Evolutionary conservation across 23 red algal species (phyloP), one percentile per base, ranked within the genome.

Genomic region (Gracilaria domingensis): DNA sequence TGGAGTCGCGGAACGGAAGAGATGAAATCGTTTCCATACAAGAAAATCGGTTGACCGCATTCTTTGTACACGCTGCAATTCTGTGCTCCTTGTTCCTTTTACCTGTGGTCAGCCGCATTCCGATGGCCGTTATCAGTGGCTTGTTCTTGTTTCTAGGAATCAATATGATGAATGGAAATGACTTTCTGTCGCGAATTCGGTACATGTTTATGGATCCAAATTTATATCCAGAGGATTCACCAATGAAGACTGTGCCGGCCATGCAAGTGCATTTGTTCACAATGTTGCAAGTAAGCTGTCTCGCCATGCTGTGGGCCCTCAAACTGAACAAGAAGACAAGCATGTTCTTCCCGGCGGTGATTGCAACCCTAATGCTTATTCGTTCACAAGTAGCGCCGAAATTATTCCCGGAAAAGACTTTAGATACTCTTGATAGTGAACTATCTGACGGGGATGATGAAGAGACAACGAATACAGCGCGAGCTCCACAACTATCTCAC

Each of bases 341-440:
- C 82, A 82, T 98, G 75, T 98, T 95, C 86, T 98, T 98, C 78
- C 96, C 96, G 33, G 60, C 96, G 14, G 96, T 98, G 20, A 98
- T 98, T 57, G 96, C 88, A 17, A 84, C 85, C 20, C 82, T 94
- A 28, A 95, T 98, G 91, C 34, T 95, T 18, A 90, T 98, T 35
- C 85, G 96, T 6, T 86, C 78, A 44, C 11, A 55, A 16, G 0
- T 94, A 12, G 69, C 85, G 37, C 82, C 86, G 44, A 60, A 64
- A 28, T n/a, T 98, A 8, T 95, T 98, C 50, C 47, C 75, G 12
- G 12, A 45, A 35, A 65, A 60, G 13, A 93, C 91, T 29, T 42
- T 98, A 0, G 51, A 79, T 44, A 82, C 78, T 2, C 91, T 98
- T 11, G 96, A 98, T 59, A 91, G 96, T 23, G 96, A 98, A 55